Evolutionary conservation across 192 early-diverging fungal genomes (phyloP).

Genomic region (Helicostylum pulchrum): DNA sequence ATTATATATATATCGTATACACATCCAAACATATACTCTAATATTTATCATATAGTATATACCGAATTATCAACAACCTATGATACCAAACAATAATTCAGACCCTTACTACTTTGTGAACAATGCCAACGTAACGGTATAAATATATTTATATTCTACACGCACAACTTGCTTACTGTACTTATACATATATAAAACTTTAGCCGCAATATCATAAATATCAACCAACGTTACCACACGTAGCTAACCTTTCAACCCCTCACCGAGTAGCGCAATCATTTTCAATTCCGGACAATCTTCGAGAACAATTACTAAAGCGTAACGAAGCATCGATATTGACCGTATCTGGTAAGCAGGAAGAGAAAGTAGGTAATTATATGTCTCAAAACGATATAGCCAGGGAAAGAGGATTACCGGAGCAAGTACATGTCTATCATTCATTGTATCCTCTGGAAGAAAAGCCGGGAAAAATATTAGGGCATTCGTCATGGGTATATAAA

Average conservation of each 20-base stretch:
- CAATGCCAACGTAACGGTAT: not conserved
- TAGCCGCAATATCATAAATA: conserved; percentile 80
- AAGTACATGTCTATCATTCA: conserved; percentile 29
- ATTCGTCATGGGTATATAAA: conserved; percentile 76
- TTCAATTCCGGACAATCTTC: conserved; percentile 76
- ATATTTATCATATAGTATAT: not conserved
- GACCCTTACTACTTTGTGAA: conserved; percentile 25
- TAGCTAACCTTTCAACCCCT: conserved; percentile 67
- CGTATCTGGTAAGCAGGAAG: conserved; percentile 1
- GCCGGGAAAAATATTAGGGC: conserved; percentile 1
- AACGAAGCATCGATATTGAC: conserved; percentile 47
- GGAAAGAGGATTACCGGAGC: not conserved
- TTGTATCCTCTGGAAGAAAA: conserved; percentile 10
- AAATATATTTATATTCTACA: not conserved
- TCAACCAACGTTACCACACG: conserved; percentile 58
- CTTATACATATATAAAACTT: not conserved
- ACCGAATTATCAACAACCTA: not conserved
- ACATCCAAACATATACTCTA: not conserved
- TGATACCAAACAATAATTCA: not conserved
- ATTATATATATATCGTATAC: not conserved
- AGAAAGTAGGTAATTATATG: conserved; percentile 8
- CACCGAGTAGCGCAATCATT: conserved; percentile 76
- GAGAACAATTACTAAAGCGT: conserved; percentile 70
- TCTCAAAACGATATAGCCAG: conserved; percentile 2
- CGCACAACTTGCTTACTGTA: not conserved